phyloP scores from a whole-genome alignment of 1,284 basidiomycete species.

The Trichosporon asahii region DNA sequence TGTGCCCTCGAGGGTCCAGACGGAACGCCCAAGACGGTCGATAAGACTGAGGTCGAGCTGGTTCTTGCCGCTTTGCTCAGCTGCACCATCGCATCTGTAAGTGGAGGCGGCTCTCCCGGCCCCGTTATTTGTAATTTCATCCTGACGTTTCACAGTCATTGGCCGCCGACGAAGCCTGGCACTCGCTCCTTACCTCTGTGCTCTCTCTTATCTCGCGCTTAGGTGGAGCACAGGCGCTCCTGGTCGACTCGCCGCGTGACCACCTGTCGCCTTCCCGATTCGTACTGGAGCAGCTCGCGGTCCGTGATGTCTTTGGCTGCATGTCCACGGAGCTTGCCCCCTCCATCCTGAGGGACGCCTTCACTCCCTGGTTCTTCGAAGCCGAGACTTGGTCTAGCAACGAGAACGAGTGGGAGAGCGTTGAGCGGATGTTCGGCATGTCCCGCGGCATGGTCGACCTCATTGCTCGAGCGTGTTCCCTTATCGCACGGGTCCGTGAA shows the following conservation, averaged over 20 bases:
- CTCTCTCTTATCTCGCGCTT: constrained; percentile 40
- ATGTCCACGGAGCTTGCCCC: constrained; percentile 47
- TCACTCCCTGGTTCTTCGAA: constrained; percentile 49
- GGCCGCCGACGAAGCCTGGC: constrained; percentile 48
- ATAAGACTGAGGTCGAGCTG: constrained; percentile 41
- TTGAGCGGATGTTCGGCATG: constrained; percentile 48
- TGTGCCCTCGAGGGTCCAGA: constrained; percentile 31
- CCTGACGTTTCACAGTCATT: constrained; percentile 33
- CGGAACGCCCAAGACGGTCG: constrained; percentile 30
- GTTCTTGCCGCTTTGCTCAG: constrained; percentile 43
- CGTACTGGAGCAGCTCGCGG: constrained; percentile 48
- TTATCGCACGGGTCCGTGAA: constrained; percentile 32
- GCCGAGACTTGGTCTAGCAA: constrained; percentile 39
- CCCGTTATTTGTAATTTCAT: background rate
- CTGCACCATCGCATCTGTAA: constrained; percentile 46
- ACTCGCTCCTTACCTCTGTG: constrained; percentile 43
- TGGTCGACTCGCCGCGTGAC: constrained; percentile 36
- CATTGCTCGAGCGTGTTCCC: constrained; percentile 39
- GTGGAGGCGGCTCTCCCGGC: constrained; percentile 16
- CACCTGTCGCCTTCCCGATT: constrained; percentile 42
- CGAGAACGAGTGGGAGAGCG: constrained; percentile 45
- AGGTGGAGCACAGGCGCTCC: constrained; percentile 44
- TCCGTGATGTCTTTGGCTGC: constrained; percentile 48
- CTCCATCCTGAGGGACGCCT: constrained; percentile 41
- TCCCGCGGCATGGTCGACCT: constrained; percentile 46